These are phyloP conservation scores for Naganishia sp. DNA, from an alignment of 1,284 basidiomycete species.

Conservation along the genomic window DNA sequence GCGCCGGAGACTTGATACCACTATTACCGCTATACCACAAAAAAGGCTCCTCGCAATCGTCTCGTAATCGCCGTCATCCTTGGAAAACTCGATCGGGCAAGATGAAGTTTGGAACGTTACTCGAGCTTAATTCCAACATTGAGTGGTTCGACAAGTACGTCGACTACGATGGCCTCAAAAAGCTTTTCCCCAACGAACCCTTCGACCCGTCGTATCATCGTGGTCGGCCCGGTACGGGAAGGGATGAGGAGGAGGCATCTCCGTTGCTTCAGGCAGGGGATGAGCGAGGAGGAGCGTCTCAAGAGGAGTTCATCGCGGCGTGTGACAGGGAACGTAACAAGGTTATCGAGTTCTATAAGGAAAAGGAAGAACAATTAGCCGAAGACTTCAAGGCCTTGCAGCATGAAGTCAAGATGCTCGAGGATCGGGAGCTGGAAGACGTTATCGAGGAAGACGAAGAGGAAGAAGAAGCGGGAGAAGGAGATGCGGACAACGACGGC, in stretches of 20 bases:
- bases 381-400: conserved; percentile 67
- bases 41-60: not conserved
- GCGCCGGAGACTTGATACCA: conserved; percentile 21
- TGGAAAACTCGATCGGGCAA: conserved; percentile 37
- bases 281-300: conserved; percentile 59
- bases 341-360: conserved; percentile 76
- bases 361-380: conserved; percentile 71
- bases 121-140: conserved; percentile 89
- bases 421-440: conserved; percentile 64
- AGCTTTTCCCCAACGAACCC: conserved; percentile 57
- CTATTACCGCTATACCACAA: conserved; percentile 30
- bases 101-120: conserved; percentile 62
- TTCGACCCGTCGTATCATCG: conserved; percentile 48
- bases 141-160: conserved; percentile 97
- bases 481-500: conserved; percentile 60
- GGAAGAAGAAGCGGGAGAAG: conserved; percentile 63
- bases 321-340: conserved; percentile 83
- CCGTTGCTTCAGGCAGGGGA: conserved; percentile 46
- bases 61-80: not conserved
- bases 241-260: conserved; percentile 70
- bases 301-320: conserved; percentile 70
- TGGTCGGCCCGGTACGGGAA: conserved; percentile 50
- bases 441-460: conserved; percentile 59
- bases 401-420: conserved; percentile 66
- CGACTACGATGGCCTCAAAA: conserved; percentile 80